Percentiles rank a stretch among this genome's conserved stretches.
phyloP scores from a whole-genome alignment of 306 rosid species.

The Dryas octopetala region DNA sequence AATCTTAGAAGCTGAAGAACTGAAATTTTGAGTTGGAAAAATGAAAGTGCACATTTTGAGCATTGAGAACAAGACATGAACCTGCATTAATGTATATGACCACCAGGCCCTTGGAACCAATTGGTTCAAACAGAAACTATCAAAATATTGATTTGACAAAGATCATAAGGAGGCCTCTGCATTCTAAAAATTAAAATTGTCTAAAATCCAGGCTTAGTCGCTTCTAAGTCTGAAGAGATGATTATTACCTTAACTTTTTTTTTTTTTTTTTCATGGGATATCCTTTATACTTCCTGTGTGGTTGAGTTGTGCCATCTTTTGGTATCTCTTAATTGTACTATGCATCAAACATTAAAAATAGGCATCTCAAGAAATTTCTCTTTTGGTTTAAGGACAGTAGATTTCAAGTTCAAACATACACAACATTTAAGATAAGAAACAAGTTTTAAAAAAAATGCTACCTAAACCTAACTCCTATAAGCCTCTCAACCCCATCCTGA shows the following conservation, averaged over 20 bases:
- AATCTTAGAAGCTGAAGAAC: neutral
- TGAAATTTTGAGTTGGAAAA: neutral
- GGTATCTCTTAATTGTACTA: neutral
- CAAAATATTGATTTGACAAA: neutral
- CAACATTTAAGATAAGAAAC: neutral
- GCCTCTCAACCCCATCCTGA: neutral
- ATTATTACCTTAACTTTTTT: neutral
- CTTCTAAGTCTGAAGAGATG: neutral
- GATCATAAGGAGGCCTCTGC: neutral
- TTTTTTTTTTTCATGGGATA: neutral
- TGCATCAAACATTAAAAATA: neutral
- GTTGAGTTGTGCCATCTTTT: neutral
- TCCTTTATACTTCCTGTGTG: neutral
- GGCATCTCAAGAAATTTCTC: neutral
- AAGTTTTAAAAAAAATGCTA: neutral
- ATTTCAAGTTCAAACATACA: neutral
- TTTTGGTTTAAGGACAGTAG: neutral
- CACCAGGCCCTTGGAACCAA: neutral
- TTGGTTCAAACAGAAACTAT: neutral
- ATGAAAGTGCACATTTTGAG: constrained; percentile 5
- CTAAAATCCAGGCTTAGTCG: neutral
- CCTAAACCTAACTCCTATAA: neutral
- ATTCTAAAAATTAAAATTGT: neutral
- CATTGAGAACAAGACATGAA: neutral
- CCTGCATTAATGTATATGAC: neutral